Conservation (phyloP, 179 eudicot species). For the Vitellaria paradoxa region DNA sequence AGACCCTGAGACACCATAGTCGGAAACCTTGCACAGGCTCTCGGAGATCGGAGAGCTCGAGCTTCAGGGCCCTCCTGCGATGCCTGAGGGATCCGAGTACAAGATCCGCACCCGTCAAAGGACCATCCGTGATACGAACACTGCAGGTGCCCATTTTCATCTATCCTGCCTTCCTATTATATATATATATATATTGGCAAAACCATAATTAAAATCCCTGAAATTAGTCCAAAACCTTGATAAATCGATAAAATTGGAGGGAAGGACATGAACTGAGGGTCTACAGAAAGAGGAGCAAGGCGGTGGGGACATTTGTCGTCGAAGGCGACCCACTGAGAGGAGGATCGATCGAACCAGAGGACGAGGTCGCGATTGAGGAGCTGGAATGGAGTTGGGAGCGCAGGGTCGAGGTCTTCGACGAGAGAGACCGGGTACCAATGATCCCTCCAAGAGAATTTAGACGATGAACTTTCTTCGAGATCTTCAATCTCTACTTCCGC, state of each 20-base stretch:
- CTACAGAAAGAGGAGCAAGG: constrained; percentile 91
- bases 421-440: constrained; percentile 97
- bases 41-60: constrained; percentile 70
- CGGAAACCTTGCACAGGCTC: constrained; percentile 88
- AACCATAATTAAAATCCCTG: constrained; percentile 15
- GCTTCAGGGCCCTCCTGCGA: constrained; percentile 80
- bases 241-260: neutral
- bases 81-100: constrained; percentile 91
- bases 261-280: neutral
- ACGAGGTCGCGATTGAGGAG: constrained; percentile 85
- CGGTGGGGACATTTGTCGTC: constrained; percentile 97
- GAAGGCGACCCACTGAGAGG: constrained; percentile 71
- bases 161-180: constrained; percentile 86
- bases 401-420: constrained; percentile 69
- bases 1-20: constrained; percentile 93
- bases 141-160: constrained; percentile 93
- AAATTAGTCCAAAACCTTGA: constrained; percentile 1
- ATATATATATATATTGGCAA: neutral
- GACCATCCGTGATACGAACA: constrained; percentile 99
- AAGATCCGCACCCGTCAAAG: constrained; percentile 79
- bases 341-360: constrained; percentile 62
- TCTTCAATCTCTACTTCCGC: constrained; percentile 18
- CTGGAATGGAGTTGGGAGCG: constrained; percentile 75
- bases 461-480: constrained; percentile 23
- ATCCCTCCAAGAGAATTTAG: constrained; percentile 85